phyloP scores from a whole-genome alignment of 1,284 basidiomycete genomes.

The Anthracocystis panici-leucophaei region DNA sequence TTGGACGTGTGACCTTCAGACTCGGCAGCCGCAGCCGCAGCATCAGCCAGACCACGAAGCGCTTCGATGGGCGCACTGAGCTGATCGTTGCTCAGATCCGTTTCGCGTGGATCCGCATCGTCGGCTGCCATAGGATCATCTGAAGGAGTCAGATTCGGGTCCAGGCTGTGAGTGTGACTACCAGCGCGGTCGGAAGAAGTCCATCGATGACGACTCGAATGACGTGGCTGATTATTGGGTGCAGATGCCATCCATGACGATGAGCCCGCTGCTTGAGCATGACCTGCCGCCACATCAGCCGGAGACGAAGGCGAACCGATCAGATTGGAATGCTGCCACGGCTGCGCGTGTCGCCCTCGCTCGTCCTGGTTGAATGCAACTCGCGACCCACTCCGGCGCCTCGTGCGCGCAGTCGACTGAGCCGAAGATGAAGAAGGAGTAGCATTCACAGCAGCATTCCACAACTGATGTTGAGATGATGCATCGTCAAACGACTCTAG shows the following conservation, averaged over 20 bases:
- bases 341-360: constrained; percentile 9
- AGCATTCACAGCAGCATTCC: constrained; percentile 16
- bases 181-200: constrained; percentile 29
- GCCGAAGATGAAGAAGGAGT: constrained; percentile 15
- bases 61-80: constrained; percentile 87
- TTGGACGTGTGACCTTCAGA: constrained; percentile 34
- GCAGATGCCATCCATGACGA: constrained; percentile 30
- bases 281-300: neutral
- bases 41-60: constrained; percentile 88
- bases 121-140: constrained; percentile 20
- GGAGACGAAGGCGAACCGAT: constrained; percentile 18
- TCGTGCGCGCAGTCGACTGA: neutral
- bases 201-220: constrained; percentile 29
- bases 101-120: constrained; percentile 28
- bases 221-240: constrained; percentile 11
- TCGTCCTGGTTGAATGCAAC: constrained; percentile 18
- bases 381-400: constrained; percentile 14
- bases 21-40: constrained; percentile 87
- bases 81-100: constrained; percentile 54
- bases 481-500: constrained; percentile 11
- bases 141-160: constrained; percentile 29
- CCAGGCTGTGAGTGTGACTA: constrained; percentile 31
- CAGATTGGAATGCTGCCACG: constrained; percentile 23
- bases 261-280: neutral
- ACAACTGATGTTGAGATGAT: constrained; percentile 2